A percentile compares a stretch with the other conserved stretches of the same genome.
Evolutionary conservation across 2,329 filamentous ascomycete genomes (phyloP).

Genomic region (Fusarium pseudonygamai): DNA sequence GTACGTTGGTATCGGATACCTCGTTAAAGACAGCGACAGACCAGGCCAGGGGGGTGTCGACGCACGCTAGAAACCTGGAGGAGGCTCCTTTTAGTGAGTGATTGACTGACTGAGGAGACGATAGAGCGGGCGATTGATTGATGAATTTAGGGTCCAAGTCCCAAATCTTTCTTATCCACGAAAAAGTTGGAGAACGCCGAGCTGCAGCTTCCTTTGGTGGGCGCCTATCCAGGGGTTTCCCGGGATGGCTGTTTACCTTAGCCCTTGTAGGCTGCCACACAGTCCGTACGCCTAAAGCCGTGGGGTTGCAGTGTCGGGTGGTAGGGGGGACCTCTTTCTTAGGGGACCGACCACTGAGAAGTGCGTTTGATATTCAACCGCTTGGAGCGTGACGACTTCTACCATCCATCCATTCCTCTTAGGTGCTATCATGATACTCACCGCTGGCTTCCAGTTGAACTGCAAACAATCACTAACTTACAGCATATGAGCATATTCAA

Average conservation of each 20-base stretch:
- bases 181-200: conserved; percentile 24
- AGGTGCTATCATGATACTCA: conserved; percentile 5
- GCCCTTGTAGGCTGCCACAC: conserved; percentile 31
- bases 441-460: conserved; percentile 11
- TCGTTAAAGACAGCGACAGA: conserved; percentile 6
- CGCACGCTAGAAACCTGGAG: conserved; percentile 6
- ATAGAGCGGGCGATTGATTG: conserved; percentile 11
- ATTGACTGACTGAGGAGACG: not conserved
- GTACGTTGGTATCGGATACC: conserved; percentile 17
- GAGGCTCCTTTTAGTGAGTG: conserved; percentile 14
- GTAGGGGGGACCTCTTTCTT: conserved; percentile 30
- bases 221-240: conserved; percentile 30
- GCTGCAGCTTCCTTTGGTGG: conserved; percentile 20
- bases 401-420: not conserved
- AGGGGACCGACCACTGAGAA: conserved; percentile 34
- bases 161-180: conserved; percentile 9
- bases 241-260: conserved; percentile 18
- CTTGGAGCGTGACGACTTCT: conserved; percentile 6
- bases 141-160: conserved; percentile 29
- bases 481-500: not conserved
- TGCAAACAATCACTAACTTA: not conserved
- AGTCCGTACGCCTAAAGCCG: conserved; percentile 21
- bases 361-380: conserved; percentile 20
- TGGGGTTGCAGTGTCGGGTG: conserved; percentile 27
- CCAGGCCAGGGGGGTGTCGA: conserved; percentile 5